Evolutionary conservation across 257 asterid genomes (phyloP), one percentile per base, ranked within the genome.

Genomic region (Penstemon barbatus): DNA sequence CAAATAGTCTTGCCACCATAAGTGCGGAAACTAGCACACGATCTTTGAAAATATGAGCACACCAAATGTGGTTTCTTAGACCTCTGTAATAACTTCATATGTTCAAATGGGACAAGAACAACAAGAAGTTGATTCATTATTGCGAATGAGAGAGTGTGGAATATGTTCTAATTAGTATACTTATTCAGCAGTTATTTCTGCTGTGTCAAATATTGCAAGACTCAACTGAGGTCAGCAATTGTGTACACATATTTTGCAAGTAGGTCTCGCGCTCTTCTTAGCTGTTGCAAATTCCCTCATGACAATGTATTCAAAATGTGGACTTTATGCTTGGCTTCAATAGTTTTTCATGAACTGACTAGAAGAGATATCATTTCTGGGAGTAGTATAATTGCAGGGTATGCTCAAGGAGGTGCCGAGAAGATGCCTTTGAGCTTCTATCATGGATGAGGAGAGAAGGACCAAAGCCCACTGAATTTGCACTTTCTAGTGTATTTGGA

Each of bases 61-160:
- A 15, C 91, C 66, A 7, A 97, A 92, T 68, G 97, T 92, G 72
- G 98, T 90, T 71, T 88, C 97, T 12, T 92, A 96, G 95, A 92
- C 97, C 6, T 83, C 85, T 36, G 61, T 83, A 63, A 92, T 92
- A 69, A 77, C 84, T 3, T 78, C 89, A 3, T 82, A 85, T 73
- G 78, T 87, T 57, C 97, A 87, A 79, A 66, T 73, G 39, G 96
- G 95, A 59, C 82, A 85, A 71, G 90, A 85, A 5, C 58, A 69
- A 46, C 79, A 72, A 63, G 97, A 83, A 7, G 82, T 92, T 52
- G 75, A 82, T 60, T 76, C 83, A 5, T 90, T 92, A 75, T 54
- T 81, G 59, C 80, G 58, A 57, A 90, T 92, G 97, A 88, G 81
- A 66, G 81, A 72, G 68, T 71, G 88, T 0, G 77, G 45, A 62